phyloP scores from a whole-genome alignment of 306 rosid species.

The Vigna radiata region DNA sequence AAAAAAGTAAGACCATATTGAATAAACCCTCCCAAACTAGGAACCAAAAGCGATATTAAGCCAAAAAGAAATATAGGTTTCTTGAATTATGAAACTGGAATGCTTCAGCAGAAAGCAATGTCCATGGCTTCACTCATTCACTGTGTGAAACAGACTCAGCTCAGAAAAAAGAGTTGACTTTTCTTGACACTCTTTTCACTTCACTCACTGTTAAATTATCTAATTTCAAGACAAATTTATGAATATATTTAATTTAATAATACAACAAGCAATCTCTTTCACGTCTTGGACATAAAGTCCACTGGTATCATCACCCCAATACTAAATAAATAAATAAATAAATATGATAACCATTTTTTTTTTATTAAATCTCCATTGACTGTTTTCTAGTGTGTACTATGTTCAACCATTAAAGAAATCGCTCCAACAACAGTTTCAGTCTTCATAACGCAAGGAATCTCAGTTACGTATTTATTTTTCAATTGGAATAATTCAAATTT shows the following conservation, averaged over 20 bases:
- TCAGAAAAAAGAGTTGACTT: slow-evolving; percentile 43
- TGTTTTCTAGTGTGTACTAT: not conserved
- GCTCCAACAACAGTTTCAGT: not conserved
- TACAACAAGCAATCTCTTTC: not conserved
- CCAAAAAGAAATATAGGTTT: no score
- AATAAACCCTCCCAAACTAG: no score
- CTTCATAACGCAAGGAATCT: no score
- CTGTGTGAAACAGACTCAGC: not conserved
- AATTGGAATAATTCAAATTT: no score
- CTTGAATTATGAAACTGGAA: not conserved
- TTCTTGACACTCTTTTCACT: not conserved
- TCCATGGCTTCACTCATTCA: not conserved
- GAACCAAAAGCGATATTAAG: no score
- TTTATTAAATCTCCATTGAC: slow-evolving; percentile 9
- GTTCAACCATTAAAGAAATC: not conserved
- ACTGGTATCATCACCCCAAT: not conserved
- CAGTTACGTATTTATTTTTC: no score
- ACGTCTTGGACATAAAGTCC: not conserved
- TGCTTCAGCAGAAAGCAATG: slow-evolving; percentile 23
- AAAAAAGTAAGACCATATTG: no score
- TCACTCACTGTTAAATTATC: slow-evolving; percentile 2
- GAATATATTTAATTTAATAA: not conserved
- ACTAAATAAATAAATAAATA: not conserved
- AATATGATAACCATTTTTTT: no score
- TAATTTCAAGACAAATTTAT: not conserved